phyloP scores from a whole-genome alignment of 768 basidiomycete species.

The Auricularia sp. region DNA sequence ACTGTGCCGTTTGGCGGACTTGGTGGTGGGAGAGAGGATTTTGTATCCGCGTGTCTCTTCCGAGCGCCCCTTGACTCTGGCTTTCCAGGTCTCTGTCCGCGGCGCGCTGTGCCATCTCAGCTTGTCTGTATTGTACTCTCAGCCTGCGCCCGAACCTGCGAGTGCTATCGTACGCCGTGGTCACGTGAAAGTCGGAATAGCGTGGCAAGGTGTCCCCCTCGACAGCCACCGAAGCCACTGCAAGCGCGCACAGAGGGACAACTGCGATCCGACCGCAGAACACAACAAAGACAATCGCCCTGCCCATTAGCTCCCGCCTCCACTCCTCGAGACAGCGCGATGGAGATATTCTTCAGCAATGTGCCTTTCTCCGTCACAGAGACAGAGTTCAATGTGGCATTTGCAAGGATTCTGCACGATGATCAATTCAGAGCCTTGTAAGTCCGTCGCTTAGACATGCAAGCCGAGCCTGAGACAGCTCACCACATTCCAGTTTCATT shows the following conservation, averaged over 20 bases:
- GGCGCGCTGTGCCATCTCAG: no score
- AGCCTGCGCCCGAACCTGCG: no score
- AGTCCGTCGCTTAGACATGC: background rate
- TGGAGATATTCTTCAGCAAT: slow-evolving; percentile 27
- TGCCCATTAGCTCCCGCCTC: background rate
- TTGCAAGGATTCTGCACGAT: slow-evolving; percentile 40
- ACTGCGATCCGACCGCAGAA: no score
- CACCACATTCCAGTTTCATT: background rate
- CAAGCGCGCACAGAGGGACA: no score
- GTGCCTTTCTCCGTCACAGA: slow-evolving; percentile 14
- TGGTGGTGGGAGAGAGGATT: background rate
- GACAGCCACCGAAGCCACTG: no score
- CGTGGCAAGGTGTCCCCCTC: no score
- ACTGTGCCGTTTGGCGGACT: slow-evolving; percentile 15
- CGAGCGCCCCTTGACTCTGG: no score
- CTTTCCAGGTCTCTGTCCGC: no score
- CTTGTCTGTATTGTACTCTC: no score
- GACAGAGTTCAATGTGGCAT: slow-evolving; percentile 15
- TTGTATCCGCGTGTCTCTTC: no score
- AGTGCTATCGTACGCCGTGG: no score
- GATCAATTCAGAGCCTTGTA: slow-evolving; percentile 13
- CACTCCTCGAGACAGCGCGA: slow-evolving; percentile 3
- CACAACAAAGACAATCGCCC: background rate
- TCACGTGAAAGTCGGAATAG: no score
- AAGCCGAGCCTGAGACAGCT: background rate